Base-by-base conservation (phyloP, 805 yeast species). In the Saccharomycopsis oosterbeekiorum region DNA sequence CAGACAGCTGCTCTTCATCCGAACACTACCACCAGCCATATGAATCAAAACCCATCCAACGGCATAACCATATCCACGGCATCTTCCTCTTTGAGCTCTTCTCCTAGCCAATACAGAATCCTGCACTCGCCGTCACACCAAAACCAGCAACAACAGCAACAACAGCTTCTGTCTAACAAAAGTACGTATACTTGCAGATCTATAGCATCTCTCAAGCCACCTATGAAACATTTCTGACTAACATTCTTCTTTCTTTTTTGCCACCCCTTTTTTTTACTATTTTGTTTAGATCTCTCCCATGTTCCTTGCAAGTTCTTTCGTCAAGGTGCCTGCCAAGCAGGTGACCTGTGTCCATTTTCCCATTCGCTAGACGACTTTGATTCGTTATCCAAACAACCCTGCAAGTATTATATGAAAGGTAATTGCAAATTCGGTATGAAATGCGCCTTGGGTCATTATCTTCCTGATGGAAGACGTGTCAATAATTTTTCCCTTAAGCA, bases 311-410 rank as follows among this genome's bases (percentile, higher is more conserved):
- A 93, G 75, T 93, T 93, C 76, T 93, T 79, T 72, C 79, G 83
- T 62, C 97, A 92, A 71, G 97, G 98, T 0, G 83, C 88, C 17
- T 93, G 99, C 72, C 97, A 92, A 73, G 98, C 98, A 1, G 98
- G 98, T 12, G 78, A 76, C 58, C 78, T 93, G 0, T 93, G 99
- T 72, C 97, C 97, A 1, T 93, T 93, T 70, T 85, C 94, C 40
- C 99, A 93, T 71, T 79, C 86, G 56, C 70, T 82, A 58, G 88
- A 85, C 60, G 77, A 80, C 4, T 70, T 78, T n/a, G 74, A 71
- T 10, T 75, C 76, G 2, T 69, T 76, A 41, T 84, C 80, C 57
- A 73, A 78, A 55, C 76, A 80, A 53, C 89, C 92, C 6, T 93
- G 99, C 78, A 92, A 91, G 77, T 93, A 92, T 73, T 93, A 89